These are phyloP conservation scores for Amanita brunnescens DNA, from an alignment of 768 basidiomycete species.

Conservation along the genomic window DNA sequence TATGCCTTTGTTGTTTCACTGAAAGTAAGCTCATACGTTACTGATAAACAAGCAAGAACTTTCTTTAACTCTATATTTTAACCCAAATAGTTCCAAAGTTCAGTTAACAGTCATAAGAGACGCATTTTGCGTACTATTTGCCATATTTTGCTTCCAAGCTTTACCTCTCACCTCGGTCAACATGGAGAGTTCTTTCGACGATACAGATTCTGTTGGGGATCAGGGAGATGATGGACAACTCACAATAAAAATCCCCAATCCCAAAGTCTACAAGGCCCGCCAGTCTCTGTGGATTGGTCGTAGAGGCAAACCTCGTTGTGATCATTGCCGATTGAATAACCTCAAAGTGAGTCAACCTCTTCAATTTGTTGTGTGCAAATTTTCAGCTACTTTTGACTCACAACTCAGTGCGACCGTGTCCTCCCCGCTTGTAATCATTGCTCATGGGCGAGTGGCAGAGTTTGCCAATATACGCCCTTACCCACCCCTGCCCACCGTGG, in stretches of 20 bases:
- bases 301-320: constrained; percentile 67
- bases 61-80: not conserved
- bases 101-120: not conserved
- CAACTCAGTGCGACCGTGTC: constrained; percentile 55
- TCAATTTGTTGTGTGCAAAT: constrained; percentile 2
- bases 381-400: constrained; percentile 8
- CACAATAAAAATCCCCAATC: constrained; percentile 60
- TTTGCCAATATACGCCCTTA: constrained; percentile 65
- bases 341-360: constrained; percentile 44
- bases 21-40: not conserved
- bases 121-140: not conserved
- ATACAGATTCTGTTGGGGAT: constrained; percentile 29
- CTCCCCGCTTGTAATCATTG: constrained; percentile 68
- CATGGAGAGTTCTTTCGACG: constrained; percentile 28
- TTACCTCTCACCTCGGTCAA: not conserved
- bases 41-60: not conserved
- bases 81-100: not conserved
- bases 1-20: constrained; percentile 3
- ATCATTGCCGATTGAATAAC: constrained; percentile 64
- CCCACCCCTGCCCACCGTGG: constrained; percentile 71
- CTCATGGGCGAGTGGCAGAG: constrained; percentile 51
- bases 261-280: constrained; percentile 56
- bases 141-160: not conserved
- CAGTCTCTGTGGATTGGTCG: constrained; percentile 71
- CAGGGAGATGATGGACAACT: constrained; percentile 42